Conservation (phyloP, 352 stramenopile genomes). For the Phytophthora palmivora region DNA sequence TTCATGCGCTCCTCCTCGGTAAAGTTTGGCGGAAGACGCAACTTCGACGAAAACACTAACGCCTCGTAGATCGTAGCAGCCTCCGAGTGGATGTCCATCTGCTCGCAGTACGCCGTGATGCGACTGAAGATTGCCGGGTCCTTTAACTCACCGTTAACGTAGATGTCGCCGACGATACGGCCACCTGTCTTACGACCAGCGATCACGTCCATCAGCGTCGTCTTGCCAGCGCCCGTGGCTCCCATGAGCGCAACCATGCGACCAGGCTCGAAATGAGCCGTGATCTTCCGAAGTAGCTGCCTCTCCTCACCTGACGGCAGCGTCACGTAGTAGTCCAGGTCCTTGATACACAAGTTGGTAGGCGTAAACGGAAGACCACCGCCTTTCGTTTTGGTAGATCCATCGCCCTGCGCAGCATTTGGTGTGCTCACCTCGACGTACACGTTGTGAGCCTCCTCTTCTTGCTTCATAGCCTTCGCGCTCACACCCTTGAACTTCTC, state of each 20-base stretch:
- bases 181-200: slow-evolving; percentile 60
- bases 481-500: slow-evolving; percentile 38
- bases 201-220: slow-evolving; percentile 65
- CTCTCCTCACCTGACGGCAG: slow-evolving; percentile 55
- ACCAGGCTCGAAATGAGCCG: slow-evolving; percentile 46
- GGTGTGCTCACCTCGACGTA: slow-evolving; percentile 45
- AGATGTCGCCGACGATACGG: slow-evolving; percentile 81
- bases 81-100: slow-evolving; percentile 44
- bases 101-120: slow-evolving; percentile 65
- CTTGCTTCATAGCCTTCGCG: slow-evolving; percentile 24
- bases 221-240: slow-evolving; percentile 61
- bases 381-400: background rate
- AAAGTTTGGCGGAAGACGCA: slow-evolving; percentile 70
- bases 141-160: slow-evolving; percentile 89
- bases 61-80: slow-evolving; percentile 84
- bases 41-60: slow-evolving; percentile 83
- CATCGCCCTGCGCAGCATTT: background rate
- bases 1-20: slow-evolving; percentile 46
- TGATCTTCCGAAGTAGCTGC: slow-evolving; percentile 45
- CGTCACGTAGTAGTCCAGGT: slow-evolving; percentile 61
- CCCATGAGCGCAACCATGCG: slow-evolving; percentile 52
- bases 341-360: slow-evolving; percentile 48
- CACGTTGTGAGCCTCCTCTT: slow-evolving; percentile 27
- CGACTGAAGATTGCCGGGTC: slow-evolving; percentile 77
- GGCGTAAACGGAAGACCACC: slow-evolving; percentile 43